Percentiles rank a stretch among this genome's conserved stretches.
phyloP scores from a whole-genome alignment of 2,329 filamentous ascomycete genomes.

The Cladophialophora immunda region DNA sequence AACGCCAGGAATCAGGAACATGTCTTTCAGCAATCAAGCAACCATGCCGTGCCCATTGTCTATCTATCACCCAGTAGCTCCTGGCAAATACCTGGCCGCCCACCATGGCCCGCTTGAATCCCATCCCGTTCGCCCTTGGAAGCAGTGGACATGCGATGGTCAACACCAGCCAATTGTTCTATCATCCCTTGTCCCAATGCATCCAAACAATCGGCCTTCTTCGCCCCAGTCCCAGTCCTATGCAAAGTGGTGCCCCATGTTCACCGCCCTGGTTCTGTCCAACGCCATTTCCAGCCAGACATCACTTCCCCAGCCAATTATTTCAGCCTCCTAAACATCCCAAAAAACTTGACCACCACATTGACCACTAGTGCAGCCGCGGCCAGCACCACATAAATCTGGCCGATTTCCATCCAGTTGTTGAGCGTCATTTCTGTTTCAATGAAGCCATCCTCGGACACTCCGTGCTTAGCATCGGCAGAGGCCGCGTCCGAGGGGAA shows the following conservation, averaged over 20 bases:
- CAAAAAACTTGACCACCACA: constrained; percentile 43
- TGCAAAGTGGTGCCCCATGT: neutral
- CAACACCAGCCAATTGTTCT: constrained; percentile 2
- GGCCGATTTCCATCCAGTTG: constrained; percentile 54
- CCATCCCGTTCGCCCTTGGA: neutral
- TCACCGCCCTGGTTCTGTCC: neutral
- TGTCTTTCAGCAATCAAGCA: neutral
- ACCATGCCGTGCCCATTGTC: neutral
- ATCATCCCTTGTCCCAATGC: neutral
- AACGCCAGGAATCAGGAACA: neutral
- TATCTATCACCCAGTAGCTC: neutral
- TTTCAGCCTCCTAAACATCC: constrained; percentile 35
- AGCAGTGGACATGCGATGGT: neutral
- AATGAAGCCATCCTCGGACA: constrained; percentile 50
- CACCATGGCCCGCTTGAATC: neutral
- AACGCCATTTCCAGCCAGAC: neutral
- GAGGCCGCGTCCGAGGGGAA: constrained; percentile 74
- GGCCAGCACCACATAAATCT: constrained; percentile 54
- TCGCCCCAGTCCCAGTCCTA: neutral
- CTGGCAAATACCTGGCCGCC: neutral
- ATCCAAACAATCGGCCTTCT: neutral
- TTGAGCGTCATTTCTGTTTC: constrained; percentile 53
- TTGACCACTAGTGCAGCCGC: constrained; percentile 46
- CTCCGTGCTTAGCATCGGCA: constrained; percentile 51
- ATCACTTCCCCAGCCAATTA: neutral